A percentile compares a stretch with the other conserved stretches of the same genome.
These are phyloP conservation scores for Elsinoe australis DNA, from an alignment of 2,329 filamentous ascomycete species.

Conservation along the genomic window DNA sequence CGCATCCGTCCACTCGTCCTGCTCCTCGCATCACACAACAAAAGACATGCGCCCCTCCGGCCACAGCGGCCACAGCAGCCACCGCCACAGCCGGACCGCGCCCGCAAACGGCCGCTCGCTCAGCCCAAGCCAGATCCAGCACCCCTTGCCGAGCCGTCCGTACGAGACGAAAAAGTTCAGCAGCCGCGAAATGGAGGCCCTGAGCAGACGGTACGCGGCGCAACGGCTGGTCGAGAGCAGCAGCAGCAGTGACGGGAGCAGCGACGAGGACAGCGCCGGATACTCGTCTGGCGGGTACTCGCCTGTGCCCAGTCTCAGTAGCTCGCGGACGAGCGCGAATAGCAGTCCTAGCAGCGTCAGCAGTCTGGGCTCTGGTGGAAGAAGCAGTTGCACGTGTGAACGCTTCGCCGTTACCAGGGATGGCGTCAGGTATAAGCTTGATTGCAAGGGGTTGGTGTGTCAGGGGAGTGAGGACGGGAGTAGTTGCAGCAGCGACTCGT, in stretches of 20 bases:
- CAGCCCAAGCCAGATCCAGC: constrained; percentile 80
- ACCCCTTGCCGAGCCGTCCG: constrained; percentile 81
- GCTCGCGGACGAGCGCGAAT: constrained; percentile 64
- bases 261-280: constrained; percentile 53
- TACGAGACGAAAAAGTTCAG: constrained; percentile 79
- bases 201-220: constrained; percentile 40
- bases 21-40: too few relatives aligned
- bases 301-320: constrained; percentile 63
- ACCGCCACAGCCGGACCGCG: constrained; percentile 52
- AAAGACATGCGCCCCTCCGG: constrained; percentile 32
- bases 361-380: constrained; percentile 54
- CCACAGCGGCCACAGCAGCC: constrained; percentile 37
- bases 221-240: constrained; percentile 40
- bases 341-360: constrained; percentile 44
- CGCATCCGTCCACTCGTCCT: constrained; percentile 34
- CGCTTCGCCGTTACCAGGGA: constrained; percentile 90
- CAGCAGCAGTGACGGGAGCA: constrained; percentile 21
- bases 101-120: constrained; percentile 86
- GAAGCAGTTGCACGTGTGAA: constrained; percentile 95
- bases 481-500: constrained; percentile 52
- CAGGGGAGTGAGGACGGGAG: constrained; percentile 66
- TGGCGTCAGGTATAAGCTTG: constrained; percentile 87
- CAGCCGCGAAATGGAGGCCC: constrained; percentile 68
- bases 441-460: constrained; percentile 85
- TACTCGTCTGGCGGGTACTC: constrained; percentile 35